Evolutionary conservation across 345 rosid genomes (phyloP).

Genomic region (Melaleuca quinquenervia): DNA sequence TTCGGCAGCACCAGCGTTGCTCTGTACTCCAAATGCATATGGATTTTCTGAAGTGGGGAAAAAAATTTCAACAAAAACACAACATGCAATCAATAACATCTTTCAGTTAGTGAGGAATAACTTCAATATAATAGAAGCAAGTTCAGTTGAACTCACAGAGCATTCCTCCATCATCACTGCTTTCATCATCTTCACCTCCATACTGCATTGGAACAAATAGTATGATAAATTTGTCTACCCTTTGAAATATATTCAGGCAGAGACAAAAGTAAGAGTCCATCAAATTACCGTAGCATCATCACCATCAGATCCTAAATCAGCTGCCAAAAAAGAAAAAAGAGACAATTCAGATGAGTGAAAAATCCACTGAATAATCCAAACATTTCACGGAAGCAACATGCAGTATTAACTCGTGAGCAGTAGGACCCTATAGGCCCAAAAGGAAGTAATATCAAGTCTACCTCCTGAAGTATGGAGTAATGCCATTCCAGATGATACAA

Average conservation of each 20-base stretch:
- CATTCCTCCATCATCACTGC: constrained; percentile 88
- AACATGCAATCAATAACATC: background rate
- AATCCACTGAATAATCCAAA: constrained; percentile 1
- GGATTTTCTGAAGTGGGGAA: background rate
- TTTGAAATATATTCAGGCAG: background rate
- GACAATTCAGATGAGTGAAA: background rate
- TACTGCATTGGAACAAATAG: constrained; percentile 24
- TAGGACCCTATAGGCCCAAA: background rate
- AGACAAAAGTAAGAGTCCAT: background rate
- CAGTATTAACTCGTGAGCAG: background rate
- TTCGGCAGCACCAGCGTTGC: background rate
- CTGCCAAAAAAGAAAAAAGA: constrained; percentile 26
- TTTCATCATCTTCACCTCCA: constrained; percentile 44
- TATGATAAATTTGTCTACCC: background rate
- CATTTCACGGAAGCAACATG: background rate
- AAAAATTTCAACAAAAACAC: background rate
- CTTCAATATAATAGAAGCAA: background rate
- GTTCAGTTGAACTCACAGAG: constrained; percentile 58
- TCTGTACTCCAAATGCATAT: background rate
- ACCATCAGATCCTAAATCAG: constrained; percentile 56
- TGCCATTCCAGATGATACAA: background rate
- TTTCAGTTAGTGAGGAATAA: background rate
- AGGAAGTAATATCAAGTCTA: background rate
- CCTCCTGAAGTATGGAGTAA: background rate
- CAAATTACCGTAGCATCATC: constrained; percentile 35